Percentiles rank a stretch among this genome's conserved stretches.
Conservation (phyloP, 768 basidiomycete genomes). For the Vararia minispora region DNA sequence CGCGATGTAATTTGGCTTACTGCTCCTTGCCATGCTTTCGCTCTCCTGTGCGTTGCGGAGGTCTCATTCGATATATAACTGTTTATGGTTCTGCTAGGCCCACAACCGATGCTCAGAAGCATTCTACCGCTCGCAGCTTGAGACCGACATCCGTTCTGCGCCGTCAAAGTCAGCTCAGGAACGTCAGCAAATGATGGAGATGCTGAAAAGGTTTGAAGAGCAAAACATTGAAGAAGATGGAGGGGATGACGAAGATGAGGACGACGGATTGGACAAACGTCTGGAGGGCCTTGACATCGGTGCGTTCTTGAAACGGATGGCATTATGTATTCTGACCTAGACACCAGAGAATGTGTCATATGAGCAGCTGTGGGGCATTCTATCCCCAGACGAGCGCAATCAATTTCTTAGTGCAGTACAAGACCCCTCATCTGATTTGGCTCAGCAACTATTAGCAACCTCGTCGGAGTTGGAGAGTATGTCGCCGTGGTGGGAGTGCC, state of each 20-base stretch:
- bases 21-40: constrained; percentile 76
- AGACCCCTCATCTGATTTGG: constrained; percentile 52
- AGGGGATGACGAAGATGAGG: constrained; percentile 25
- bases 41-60: constrained; percentile 39
- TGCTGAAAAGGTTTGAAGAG: constrained; percentile 67
- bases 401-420: constrained; percentile 48
- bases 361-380: constrained; percentile 47
- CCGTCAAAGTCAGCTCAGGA: constrained; percentile 49
- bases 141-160: constrained; percentile 44
- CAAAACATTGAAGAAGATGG: constrained; percentile 32
- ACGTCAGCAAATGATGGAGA: constrained; percentile 50
- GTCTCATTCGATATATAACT: neutral
- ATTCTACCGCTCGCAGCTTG: constrained; percentile 71
- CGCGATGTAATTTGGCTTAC: constrained; percentile 70
- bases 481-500: constrained; percentile 67
- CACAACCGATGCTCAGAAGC: constrained; percentile 72
- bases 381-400: constrained; percentile 47
- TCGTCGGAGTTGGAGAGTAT: constrained; percentile 41
- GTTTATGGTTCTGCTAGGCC: constrained; percentile 23
- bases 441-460: constrained; percentile 47
- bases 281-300: constrained; percentile 54
- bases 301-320: constrained; percentile 20
- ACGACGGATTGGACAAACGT: constrained; percentile 36
- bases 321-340: neutral
- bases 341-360: constrained; percentile 41